Evolutionary conservation across 305 asterid genomes (phyloP).

Genomic region (Withania somnifera): DNA sequence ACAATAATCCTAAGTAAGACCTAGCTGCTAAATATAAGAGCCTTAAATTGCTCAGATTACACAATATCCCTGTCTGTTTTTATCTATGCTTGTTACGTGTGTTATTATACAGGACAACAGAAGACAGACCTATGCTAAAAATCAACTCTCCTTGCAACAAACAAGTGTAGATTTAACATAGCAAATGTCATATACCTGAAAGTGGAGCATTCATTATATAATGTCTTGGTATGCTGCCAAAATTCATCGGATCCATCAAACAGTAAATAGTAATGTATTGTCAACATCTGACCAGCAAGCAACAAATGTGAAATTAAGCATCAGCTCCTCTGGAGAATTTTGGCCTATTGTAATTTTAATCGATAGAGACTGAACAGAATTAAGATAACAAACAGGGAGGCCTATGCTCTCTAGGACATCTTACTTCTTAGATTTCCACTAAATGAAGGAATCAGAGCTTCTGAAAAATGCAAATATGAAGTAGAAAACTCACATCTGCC

Average conservation of each 20-base stretch:
- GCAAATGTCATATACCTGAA: conserved; percentile 44
- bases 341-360: not conserved
- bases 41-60: not conserved
- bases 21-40: not conserved
- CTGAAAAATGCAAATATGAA: not conserved
- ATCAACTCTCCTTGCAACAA: not conserved
- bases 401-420: not conserved
- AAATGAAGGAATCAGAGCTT: not conserved
- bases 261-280: conserved; percentile 91
- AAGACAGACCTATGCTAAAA: not conserved
- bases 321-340: not conserved
- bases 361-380: not conserved
- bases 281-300: conserved; percentile 56
- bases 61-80: not conserved
- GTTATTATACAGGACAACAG: not conserved
- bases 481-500: conserved; percentile 68
- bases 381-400: not conserved
- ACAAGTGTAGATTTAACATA: not conserved
- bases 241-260: conserved; percentile 82
- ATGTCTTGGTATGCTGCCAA: conserved; percentile 75
- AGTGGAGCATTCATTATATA: conserved; percentile 49
- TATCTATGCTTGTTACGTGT: not conserved
- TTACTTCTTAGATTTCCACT: not conserved
- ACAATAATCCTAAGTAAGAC: not conserved
- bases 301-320: not conserved